phyloP scores from a whole-genome alignment of 345 rosid genomes.

The Erysimum cheiranthoides region DNA sequence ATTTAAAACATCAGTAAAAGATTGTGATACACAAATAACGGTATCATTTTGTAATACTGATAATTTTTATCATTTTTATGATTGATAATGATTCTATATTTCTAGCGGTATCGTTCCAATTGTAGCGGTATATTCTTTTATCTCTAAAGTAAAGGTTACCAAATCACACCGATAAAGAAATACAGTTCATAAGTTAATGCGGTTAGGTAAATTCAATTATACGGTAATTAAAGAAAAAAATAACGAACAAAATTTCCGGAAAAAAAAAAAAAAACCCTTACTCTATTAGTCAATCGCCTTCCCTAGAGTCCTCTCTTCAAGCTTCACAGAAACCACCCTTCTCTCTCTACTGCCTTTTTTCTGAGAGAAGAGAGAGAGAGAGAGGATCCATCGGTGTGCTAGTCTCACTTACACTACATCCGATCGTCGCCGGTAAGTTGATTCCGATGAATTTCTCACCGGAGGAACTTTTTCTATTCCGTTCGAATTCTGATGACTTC shows the following conservation, averaged over 20 bases:
- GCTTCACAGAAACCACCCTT: slow-evolving; percentile 45
- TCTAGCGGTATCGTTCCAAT: too few relatives aligned
- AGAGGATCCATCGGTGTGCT: slow-evolving; percentile 36
- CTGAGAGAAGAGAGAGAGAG: slow-evolving; percentile 22
- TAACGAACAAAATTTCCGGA: slow-evolving; percentile 6
- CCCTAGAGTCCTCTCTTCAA: slow-evolving; percentile 34
- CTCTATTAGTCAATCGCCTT: slow-evolving; percentile 42
- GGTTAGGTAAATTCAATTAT: slow-evolving; percentile 31
- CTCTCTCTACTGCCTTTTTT: slow-evolving; percentile 33
- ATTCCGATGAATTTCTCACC: slow-evolving; percentile 21
- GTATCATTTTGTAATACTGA: too few relatives aligned
- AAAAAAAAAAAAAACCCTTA: slow-evolving; percentile 1
- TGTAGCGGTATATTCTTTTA: too few relatives aligned
- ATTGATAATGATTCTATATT: too few relatives aligned
- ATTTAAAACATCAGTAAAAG: too few relatives aligned
- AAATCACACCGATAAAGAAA: background rate
- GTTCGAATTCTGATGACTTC: slow-evolving; percentile 29
- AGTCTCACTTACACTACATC: slow-evolving; percentile 27
- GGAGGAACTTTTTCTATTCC: slow-evolving; percentile 7
- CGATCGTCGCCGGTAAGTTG: slow-evolving; percentile 38
- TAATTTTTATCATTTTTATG: too few relatives aligned
- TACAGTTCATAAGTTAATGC: slow-evolving; percentile 14
- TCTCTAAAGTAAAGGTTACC: too few relatives aligned
- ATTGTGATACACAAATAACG: too few relatives aligned
- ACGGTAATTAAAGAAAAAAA: background rate